Evolutionary conservation across 768 basidiomycete species (phyloP).

Genomic region (Boletus rufocinnamomeus): DNA sequence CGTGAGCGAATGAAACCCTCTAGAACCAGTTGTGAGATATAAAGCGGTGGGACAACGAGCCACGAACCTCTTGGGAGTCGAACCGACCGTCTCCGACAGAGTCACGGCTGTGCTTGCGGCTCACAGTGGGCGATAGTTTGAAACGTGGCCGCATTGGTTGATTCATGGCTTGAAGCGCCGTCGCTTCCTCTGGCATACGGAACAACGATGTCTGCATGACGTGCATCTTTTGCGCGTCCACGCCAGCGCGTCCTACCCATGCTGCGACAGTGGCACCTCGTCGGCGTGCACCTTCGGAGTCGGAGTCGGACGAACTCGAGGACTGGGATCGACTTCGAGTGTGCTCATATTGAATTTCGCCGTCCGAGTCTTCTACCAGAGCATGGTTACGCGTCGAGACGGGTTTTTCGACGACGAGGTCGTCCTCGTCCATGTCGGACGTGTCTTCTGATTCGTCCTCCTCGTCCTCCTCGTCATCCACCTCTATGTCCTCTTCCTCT

Average conservation of each 20-base stretch:
- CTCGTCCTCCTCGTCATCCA: slow-evolving; percentile 40
- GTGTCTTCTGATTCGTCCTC: slow-evolving; percentile 41
- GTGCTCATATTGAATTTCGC: slow-evolving; percentile 50
- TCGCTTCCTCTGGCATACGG: slow-evolving; percentile 72
- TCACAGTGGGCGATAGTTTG: slow-evolving; percentile 42
- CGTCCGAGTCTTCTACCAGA: slow-evolving; percentile 56
- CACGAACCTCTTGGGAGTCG: slow-evolving; percentile 61
- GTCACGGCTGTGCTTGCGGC: slow-evolving; percentile 75
- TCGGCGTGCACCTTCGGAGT: slow-evolving; percentile 16
- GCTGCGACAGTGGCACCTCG: slow-evolving; percentile 56
- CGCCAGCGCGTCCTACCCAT: slow-evolving; percentile 70
- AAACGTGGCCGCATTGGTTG: slow-evolving; percentile 39
- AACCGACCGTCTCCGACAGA: slow-evolving; percentile 72
- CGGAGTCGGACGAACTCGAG: slow-evolving; percentile 29
- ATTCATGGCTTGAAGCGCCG: slow-evolving; percentile 57
- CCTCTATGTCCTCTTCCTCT: slow-evolving; percentile 31
- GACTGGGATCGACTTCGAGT: slow-evolving; percentile 39
- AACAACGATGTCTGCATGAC: slow-evolving; percentile 94
- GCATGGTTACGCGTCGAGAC: slow-evolving; percentile 43
- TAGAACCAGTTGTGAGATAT: slow-evolving; percentile 31
- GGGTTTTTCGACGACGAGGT: slow-evolving; percentile 35
- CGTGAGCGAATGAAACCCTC: slow-evolving; percentile 80
- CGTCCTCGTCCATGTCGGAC: slow-evolving; percentile 57
- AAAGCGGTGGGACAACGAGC: slow-evolving; percentile 5
- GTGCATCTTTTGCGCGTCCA: slow-evolving; percentile 88